Base-by-base conservation (phyloP, 306 rosid genomes). In the Dalbergia cultrata region DNA sequence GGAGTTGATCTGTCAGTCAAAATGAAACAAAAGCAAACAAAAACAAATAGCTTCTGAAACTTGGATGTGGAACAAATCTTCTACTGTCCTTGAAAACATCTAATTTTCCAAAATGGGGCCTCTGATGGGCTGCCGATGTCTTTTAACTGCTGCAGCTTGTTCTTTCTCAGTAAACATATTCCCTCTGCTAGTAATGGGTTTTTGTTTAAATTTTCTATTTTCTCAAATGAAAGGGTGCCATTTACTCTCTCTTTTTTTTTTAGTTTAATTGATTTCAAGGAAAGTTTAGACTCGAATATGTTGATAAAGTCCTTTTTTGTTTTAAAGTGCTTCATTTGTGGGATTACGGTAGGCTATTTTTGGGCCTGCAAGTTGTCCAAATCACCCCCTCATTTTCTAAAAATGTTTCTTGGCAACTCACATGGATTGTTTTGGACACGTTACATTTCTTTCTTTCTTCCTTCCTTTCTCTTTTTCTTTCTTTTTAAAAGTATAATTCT, bases 261-360 rank as follows among this genome's bases (percentile, higher is more conserved):
- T 61, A 79, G 54, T 80, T 44, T 73, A 13, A n/a, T n/a, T n/a
- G n/a, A n/a, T n/a, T n/a, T n/a, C n/a, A 70, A 31, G 58, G 74
- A 10, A 62, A 65, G 35, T 17, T 34, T 44, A 9, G 6, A 81
- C 79, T 66, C 43, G 61, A 56, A 35, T 44, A 10, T 59, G 17
- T 22, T 16, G 45, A 45, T 44, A 22, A 47, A 45, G 18, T 62
- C 37, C 19, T 0, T 7, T 75, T 33, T 47, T 41, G 16, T 59
- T 58, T 58, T 19, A 11, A 74, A 57, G 13, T 58, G 33, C 58
- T 74, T 70, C 14, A 11, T 26, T 44, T 59, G 52, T 43, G 7
- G 6, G 3, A 5, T 60, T 44, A 43, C 26, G 60, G 33, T 22
- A 8, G 13, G 39, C 37, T 53, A 17, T 57, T 56, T 56, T 54